Percentiles rank a stretch among this genome's conserved stretches.
These are phyloP conservation scores for Kurtzmaniella quercitrusa DNA, from an alignment of 1,139 yeast species.

Conservation along the genomic window DNA sequence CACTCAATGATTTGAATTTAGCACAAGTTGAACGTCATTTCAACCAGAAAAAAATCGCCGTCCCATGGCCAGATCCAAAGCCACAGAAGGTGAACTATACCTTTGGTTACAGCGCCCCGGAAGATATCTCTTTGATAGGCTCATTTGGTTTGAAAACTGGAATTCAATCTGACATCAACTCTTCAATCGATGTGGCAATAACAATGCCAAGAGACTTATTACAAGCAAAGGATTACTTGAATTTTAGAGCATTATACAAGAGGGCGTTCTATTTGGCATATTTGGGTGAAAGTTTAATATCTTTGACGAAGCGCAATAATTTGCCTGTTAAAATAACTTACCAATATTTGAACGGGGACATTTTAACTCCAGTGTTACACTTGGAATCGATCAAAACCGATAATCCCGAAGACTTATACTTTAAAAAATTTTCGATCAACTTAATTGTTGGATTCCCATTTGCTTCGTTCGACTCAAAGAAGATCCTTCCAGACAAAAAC, in stretches of 20 bases:
- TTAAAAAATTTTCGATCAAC: slow-evolving; percentile 66
- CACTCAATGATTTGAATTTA: slow-evolving; percentile 46
- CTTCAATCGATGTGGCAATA: slow-evolving; percentile 71
- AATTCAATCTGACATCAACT: slow-evolving; percentile 43
- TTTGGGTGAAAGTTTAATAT: slow-evolving; percentile 60
- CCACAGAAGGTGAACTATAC: slow-evolving; percentile 68
- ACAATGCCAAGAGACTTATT: slow-evolving; percentile 76
- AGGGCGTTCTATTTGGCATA: slow-evolving; percentile 83
- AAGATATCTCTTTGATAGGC: slow-evolving; percentile 76
- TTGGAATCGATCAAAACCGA: slow-evolving; percentile 51
- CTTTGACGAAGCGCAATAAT: slow-evolving; percentile 50
- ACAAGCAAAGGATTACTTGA: slow-evolving; percentile 84
- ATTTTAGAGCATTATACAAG: slow-evolving; percentile 86
- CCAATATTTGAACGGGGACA: slow-evolving; percentile 62
- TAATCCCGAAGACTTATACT: slow-evolving; percentile 46
- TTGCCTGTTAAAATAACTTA: slow-evolving; percentile 53
- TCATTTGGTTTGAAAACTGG: slow-evolving; percentile 87
- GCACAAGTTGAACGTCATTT: slow-evolving; percentile 50
- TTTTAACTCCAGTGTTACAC: slow-evolving; percentile 58
- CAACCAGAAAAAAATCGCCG: slow-evolving; percentile 47
- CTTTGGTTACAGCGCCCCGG: slow-evolving; percentile 69
- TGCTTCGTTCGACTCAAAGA: slow-evolving; percentile 67
- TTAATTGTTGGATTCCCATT: slow-evolving; percentile 71
- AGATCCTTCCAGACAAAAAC: slow-evolving; percentile 73
- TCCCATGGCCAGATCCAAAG: slow-evolving; percentile 90